These are phyloP conservation scores for Aspergillus hancockii DNA, from an alignment of 495 filamentous ascomycete genomes.

Conservation along the genomic window DNA sequence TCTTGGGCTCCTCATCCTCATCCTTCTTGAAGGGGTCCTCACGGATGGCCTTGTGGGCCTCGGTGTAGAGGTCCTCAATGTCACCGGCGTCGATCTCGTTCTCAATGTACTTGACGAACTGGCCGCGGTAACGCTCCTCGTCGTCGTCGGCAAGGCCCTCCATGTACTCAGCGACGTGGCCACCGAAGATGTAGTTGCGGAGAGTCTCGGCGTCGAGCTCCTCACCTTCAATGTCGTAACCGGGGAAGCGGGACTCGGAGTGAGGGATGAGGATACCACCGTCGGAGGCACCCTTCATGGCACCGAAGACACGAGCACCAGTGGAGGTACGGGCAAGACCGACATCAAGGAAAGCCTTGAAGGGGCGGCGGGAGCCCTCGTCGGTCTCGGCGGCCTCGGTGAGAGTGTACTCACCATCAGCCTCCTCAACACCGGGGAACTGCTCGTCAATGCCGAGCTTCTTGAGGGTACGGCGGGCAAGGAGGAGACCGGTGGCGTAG, in stretches of 20 bases:
- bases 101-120: constrained; percentile 97
- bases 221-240: constrained; percentile 94
- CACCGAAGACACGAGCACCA: constrained; percentile 96
- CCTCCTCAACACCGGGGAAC: constrained; percentile 92
- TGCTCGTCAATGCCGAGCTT: constrained; percentile 92
- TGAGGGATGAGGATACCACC: constrained; percentile 96
- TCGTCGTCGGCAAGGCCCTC: constrained; percentile 99
- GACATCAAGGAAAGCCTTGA: constrained; percentile 98
- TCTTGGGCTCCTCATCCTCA: constrained; percentile 75
- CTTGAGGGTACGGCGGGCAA: constrained; percentile 92
- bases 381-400: constrained; percentile 88
- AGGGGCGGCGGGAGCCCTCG: constrained; percentile 85
- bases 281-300: constrained; percentile 99
- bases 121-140: constrained; percentile 98
- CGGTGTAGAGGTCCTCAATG: constrained; percentile 92
- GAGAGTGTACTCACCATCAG: constrained; percentile 89
- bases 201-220: constrained; percentile 96
- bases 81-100: constrained; percentile 95
- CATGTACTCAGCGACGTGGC: constrained; percentile 99
- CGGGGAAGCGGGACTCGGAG: constrained; percentile 98
- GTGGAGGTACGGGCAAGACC: constrained; percentile 96
- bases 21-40: constrained; percentile 97
- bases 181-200: constrained; percentile 98
- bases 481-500: constrained; percentile 93
- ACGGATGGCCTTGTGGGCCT: constrained; percentile 95